Percentiles rank a stretch among this genome's conserved stretches.
These are phyloP conservation scores for Sclerotinia sclerotiorum DNA, from an alignment of 2,329 filamentous ascomycete genomes.

Conservation along the genomic window DNA sequence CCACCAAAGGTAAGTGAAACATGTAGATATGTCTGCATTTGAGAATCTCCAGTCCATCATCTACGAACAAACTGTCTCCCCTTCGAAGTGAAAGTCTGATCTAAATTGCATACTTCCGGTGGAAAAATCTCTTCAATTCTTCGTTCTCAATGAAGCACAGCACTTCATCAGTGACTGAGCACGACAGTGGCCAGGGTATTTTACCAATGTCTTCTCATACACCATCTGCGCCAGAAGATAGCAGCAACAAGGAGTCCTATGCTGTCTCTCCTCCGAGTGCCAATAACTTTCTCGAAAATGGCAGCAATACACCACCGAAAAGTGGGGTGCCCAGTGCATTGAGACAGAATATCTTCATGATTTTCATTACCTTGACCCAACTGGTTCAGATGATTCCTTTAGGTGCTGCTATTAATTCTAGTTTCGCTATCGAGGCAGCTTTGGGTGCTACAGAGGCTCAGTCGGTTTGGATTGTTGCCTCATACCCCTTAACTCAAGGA, in stretches of 20 bases:
- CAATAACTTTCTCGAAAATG: not conserved
- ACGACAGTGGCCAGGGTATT: not conserved
- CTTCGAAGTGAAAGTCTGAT: not conserved
- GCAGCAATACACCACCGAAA: slow-evolving; percentile 8
- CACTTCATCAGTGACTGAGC: too few species aligned
- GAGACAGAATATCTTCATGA: slow-evolving; percentile 17
- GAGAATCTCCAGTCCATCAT: not conserved
- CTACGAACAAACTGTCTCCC: not conserved
- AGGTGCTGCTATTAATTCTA: slow-evolving; percentile 19
- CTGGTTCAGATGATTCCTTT: slow-evolving; percentile 22
- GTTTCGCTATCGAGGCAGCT: slow-evolving; percentile 13
- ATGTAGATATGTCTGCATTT: slow-evolving; percentile 8
- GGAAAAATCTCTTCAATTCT: not conserved
- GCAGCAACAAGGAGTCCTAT: not conserved
- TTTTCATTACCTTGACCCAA: slow-evolving; percentile 20
- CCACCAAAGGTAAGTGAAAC: not conserved
- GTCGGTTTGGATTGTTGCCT: slow-evolving; percentile 19
- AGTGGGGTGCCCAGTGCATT: slow-evolving; percentile 1
- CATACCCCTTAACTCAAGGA: slow-evolving; percentile 25
- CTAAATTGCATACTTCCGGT: not conserved
- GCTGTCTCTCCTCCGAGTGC: not conserved
- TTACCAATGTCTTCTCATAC: not conserved
- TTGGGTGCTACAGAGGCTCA: slow-evolving; percentile 13
- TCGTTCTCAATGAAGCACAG: not conserved
- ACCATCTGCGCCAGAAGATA: not conserved